Evolutionary conservation across 331 rosid genomes (phyloP).

Genomic region (Rhamnella rubrinervis): DNA sequence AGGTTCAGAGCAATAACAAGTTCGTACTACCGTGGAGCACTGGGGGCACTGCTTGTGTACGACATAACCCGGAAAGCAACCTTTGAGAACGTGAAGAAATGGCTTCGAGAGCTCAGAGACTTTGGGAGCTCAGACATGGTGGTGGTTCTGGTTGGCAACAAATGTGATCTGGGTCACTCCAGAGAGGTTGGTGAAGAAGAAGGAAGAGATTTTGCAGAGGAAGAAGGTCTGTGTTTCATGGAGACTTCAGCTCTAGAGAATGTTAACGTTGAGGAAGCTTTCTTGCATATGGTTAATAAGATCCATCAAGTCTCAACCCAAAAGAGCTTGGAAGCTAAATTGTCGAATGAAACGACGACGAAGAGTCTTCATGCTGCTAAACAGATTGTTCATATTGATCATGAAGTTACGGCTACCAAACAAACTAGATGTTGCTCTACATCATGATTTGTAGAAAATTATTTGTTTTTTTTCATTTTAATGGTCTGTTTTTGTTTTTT

Average conservation of each 20-base stretch:
- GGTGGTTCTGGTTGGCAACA: constrained; percentile 71
- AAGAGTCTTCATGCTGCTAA: constrained; percentile 42
- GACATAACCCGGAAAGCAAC: constrained; percentile 62
- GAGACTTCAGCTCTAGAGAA: constrained; percentile 91
- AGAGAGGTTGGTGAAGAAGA: constrained; percentile 76
- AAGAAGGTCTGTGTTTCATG: constrained; percentile 74
- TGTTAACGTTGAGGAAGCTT: constrained; percentile 78
- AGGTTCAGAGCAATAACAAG: constrained; percentile 97
- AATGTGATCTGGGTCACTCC: constrained; percentile 58
- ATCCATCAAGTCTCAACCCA: constrained; percentile 66
- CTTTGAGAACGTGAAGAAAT: constrained; percentile 57
- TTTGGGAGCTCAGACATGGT: constrained; percentile 72
- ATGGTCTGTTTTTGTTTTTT: too few species aligned
- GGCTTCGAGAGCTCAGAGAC: constrained; percentile 75
- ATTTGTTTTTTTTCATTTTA: too few species aligned
- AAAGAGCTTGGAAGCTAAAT: constrained; percentile 53
- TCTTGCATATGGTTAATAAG: constrained; percentile 62
- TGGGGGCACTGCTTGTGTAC: constrained; percentile 79
- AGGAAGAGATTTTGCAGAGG: constrained; percentile 58
- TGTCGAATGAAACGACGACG: constrained; percentile 8
- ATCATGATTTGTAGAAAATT: neutral
- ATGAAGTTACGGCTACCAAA: constrained; percentile 83
- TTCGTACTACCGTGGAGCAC: constrained; percentile 92
- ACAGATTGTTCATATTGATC: constrained; percentile 50
- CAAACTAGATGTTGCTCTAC: constrained; percentile 56